These are phyloP conservation scores for Ceratocystis huliohia DNA, from an alignment of 2,329 filamentous ascomycete genomes.

Conservation along the genomic window DNA sequence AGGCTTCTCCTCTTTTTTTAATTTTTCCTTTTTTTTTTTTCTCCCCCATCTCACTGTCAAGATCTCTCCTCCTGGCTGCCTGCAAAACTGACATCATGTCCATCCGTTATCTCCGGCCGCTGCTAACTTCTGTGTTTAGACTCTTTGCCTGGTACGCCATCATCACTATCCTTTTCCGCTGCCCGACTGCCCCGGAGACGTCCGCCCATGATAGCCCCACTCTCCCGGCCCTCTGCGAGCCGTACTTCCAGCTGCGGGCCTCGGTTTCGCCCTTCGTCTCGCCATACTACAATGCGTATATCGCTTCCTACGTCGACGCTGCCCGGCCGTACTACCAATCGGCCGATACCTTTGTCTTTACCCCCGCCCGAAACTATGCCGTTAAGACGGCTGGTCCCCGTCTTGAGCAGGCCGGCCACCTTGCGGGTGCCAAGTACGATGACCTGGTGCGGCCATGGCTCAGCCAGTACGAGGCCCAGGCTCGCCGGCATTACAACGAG, in stretches of 20 bases:
- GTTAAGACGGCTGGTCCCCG: conserved; percentile 65
- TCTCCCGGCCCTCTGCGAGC: conserved; percentile 68
- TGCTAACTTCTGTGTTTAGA: conserved; percentile 33
- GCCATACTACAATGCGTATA: conserved; percentile 77
- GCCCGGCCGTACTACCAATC: conserved; percentile 62
- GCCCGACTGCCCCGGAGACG: conserved; percentile 46
- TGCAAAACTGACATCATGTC: not conserved
- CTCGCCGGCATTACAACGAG: conserved; percentile 54
- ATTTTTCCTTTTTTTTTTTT: not conserved
- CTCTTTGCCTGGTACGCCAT: conserved; percentile 78
- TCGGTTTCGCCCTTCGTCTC: conserved; percentile 58
- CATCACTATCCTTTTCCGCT: conserved; percentile 67
- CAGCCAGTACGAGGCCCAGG: conserved; percentile 47
- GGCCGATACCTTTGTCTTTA: conserved; percentile 51
- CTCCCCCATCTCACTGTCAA: not conserved
- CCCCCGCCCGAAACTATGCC: conserved; percentile 53
- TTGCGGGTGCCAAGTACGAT: conserved; percentile 62
- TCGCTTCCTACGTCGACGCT: conserved; percentile 66
- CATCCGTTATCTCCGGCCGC: not conserved
- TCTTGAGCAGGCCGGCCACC: conserved; percentile 53
- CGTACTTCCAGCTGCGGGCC: conserved; percentile 58
- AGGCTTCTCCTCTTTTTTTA: not conserved
- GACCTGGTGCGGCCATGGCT: conserved; percentile 65
- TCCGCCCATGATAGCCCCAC: conserved; percentile 52
- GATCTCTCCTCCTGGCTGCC: not conserved